A percentile compares a stretch with the other conserved stretches of the same genome.
These are phyloP conservation scores for Talaromyces sp. DNA, from an alignment of 2,329 filamentous ascomycete species.

Conservation along the genomic window DNA sequence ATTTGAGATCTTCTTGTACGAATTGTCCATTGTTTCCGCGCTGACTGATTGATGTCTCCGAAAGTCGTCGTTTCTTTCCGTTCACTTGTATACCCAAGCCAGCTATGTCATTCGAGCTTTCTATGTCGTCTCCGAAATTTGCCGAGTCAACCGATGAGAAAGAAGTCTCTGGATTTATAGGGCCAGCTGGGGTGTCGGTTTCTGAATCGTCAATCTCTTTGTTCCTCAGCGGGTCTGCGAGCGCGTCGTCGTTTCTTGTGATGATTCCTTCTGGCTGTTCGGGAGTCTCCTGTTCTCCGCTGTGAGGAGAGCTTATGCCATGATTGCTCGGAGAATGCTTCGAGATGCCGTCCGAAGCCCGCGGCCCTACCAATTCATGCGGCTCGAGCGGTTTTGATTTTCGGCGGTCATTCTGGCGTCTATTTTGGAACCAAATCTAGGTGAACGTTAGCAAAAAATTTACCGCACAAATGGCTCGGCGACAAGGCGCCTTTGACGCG, in stretches of 20 bases:
- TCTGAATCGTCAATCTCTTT: neutral
- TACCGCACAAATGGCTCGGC: neutral
- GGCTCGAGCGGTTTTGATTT: conserved; percentile 78
- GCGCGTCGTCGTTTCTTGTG: neutral
- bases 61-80: conserved; percentile 33
- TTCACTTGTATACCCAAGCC: conserved; percentile 15
- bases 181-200: neutral
- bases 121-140: neutral
- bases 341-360: conserved; percentile 25
- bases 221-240: neutral
- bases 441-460: neutral
- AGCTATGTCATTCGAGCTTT: neutral
- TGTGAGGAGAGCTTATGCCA: conserved; percentile 24
- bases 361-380: conserved; percentile 59
- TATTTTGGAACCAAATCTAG: conserved; percentile 97
- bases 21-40: neutral
- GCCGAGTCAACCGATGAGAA: neutral
- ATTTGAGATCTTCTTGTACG: conserved; percentile 19
- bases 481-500: conserved; percentile 30
- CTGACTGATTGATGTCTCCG: conserved; percentile 22
- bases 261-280: neutral
- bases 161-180: conserved; percentile 5
- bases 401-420: conserved; percentile 84
- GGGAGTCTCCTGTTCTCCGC: conserved; percentile 18
- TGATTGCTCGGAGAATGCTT: conserved; percentile 22